Percentiles rank a stretch among this genome's conserved stretches.
These are phyloP conservation scores for Fusarium tricinctum DNA, from an alignment of 2,329 filamentous ascomycete genomes.

Conservation along the genomic window DNA sequence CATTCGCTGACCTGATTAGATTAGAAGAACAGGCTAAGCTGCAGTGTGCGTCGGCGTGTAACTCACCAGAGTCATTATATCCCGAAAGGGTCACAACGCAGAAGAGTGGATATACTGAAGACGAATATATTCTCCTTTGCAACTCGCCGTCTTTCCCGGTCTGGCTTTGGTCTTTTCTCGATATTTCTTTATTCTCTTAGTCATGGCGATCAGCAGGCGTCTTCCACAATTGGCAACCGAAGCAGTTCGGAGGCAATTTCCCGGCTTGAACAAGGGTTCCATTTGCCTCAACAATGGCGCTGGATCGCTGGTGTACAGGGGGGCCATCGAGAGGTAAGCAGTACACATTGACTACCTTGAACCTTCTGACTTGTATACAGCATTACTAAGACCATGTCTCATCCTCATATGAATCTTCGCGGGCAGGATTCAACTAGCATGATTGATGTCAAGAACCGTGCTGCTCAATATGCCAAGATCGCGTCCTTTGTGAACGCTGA, in stretches of 20 bases:
- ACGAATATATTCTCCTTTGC: neutral
- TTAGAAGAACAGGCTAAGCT: no score
- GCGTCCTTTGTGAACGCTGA: constrained; percentile 8
- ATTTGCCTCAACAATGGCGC: constrained; percentile 12
- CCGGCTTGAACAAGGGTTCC: constrained; percentile 1
- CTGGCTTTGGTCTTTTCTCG: neutral
- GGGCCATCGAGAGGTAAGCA: constrained; percentile 1
- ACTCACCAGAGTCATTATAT: no score
- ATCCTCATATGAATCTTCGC: constrained; percentile 8
- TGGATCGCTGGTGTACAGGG: constrained; percentile 3
- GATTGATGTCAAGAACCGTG: constrained; percentile 1
- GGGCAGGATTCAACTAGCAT: neutral
- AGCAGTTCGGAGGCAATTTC: constrained; percentile 2
- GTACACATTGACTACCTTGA: no score
- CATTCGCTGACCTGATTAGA: neutral
- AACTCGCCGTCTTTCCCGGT: neutral
- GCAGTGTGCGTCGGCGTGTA: no score
- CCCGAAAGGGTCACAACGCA: no score
- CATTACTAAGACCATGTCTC: constrained; percentile 7
- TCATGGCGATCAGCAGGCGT: constrained; percentile 3
- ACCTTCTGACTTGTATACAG: neutral
- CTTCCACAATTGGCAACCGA: neutral
- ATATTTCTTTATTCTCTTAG: neutral
- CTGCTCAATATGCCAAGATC: neutral
- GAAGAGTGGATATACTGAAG: no score